Evolutionary conservation across 352 stramenopile species (phyloP).

Genomic region (Phytophthora nicotianae): DNA sequence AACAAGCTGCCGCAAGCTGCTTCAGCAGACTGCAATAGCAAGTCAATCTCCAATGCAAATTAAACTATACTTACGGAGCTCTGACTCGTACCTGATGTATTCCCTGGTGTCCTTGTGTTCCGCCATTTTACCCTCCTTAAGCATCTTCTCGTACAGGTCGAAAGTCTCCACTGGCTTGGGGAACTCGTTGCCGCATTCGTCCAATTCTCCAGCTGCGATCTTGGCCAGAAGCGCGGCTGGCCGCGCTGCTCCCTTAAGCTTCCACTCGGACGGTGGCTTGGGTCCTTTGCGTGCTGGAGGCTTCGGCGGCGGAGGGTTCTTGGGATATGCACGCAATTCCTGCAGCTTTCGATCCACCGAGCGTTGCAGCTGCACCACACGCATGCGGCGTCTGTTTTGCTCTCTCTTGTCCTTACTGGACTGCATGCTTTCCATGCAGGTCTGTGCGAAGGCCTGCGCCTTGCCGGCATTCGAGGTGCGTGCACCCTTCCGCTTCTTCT

Average conservation of each 20-base stretch:
- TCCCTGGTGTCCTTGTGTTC: slow-evolving; percentile 68
- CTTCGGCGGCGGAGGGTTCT: slow-evolving; percentile 43
- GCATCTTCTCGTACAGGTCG: slow-evolving; percentile 69
- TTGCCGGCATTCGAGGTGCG: slow-evolving; percentile 49
- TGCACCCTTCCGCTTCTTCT: slow-evolving; percentile 64
- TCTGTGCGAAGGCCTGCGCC: slow-evolving; percentile 67
- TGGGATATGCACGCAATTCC: slow-evolving; percentile 64
- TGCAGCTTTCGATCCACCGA: slow-evolving; percentile 73
- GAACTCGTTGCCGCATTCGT: slow-evolving; percentile 79
- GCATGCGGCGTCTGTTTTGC: slow-evolving; percentile 73
- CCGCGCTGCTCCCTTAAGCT: slow-evolving; percentile 77
- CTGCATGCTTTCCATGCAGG: slow-evolving; percentile 63
- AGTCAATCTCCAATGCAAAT: slow-evolving; percentile 1
- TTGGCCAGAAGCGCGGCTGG: slow-evolving; percentile 73
- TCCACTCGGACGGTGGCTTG: slow-evolving; percentile 67
- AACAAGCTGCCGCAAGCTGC: slow-evolving; percentile 75
- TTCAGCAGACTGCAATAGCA: slow-evolving; percentile 43
- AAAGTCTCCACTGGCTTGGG: slow-evolving; percentile 76
- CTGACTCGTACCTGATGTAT: slow-evolving; percentile 57
- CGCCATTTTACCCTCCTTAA: slow-evolving; percentile 56
- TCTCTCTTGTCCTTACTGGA: slow-evolving; percentile 66
- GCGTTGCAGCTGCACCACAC: slow-evolving; percentile 82
- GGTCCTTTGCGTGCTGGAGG: slow-evolving; percentile 58
- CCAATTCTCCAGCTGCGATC: slow-evolving; percentile 79
- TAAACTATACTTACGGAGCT: background rate